These are phyloP conservation scores for Lipomyces mesembrius DNA, from an alignment of 805 yeast species.

Conservation along the genomic window DNA sequence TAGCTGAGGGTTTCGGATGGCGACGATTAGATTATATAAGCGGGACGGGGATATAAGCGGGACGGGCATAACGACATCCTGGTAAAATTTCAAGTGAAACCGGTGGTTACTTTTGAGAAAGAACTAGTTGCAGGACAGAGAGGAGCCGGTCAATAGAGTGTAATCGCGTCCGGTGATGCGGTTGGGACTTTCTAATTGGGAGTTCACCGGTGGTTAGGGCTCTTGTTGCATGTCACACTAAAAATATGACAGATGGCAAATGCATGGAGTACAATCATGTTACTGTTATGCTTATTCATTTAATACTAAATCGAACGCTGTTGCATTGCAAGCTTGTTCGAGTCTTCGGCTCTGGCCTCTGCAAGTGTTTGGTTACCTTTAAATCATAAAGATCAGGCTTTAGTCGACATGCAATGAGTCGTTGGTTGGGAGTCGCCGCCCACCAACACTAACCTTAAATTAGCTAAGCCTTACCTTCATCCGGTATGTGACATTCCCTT, in stretches of 20 bases:
- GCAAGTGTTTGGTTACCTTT: background rate
- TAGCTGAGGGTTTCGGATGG: constrained; percentile 11
- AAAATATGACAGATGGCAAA: no score
- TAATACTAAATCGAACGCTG: background rate
- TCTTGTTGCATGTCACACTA: background rate
- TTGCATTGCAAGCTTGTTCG: background rate
- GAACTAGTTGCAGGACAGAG: background rate
- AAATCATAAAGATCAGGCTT: no score
- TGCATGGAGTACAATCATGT: no score
- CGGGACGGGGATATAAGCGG: constrained; percentile 18
- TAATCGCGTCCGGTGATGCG: no score
- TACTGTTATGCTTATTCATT: no score
- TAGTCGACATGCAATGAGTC: no score
- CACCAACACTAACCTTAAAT: constrained; percentile 4
- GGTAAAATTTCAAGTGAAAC: background rate
- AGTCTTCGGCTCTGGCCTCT: no score
- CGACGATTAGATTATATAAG: constrained; percentile 17
- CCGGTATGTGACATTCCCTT: constrained; percentile 6
- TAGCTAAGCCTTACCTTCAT: background rate
- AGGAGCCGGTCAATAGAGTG: no score
- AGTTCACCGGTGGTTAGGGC: background rate
- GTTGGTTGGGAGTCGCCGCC: background rate
- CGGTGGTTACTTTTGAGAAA: background rate
- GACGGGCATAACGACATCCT: constrained; percentile 3
- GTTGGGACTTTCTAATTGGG: background rate